Evolutionary conservation across 805 yeast species (phyloP).

Genomic region (Gaillardinia entomophila): DNA sequence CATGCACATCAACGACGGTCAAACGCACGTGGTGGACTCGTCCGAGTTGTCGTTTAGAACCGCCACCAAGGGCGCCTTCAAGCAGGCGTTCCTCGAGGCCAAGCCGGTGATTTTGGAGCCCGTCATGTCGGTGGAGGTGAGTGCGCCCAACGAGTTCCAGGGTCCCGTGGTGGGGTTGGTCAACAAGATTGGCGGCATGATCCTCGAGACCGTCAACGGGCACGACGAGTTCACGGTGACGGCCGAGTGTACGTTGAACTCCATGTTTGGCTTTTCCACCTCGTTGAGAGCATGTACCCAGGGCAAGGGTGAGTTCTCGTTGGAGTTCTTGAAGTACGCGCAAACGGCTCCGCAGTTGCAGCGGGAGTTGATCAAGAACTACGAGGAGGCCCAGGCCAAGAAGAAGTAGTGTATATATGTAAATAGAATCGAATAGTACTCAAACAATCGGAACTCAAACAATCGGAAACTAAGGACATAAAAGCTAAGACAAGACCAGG

Average conservation of each 20-base stretch:
- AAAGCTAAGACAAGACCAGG: no score
- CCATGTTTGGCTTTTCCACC: constrained; percentile 95
- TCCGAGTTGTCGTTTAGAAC: constrained; percentile 92
- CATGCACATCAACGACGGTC: constrained; percentile 96
- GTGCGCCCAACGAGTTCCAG: constrained; percentile 96
- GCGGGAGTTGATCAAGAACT: constrained; percentile 81
- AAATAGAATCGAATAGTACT: no score
- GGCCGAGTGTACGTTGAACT: constrained; percentile 95
- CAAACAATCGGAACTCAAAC: no score
- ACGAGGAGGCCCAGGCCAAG: constrained; percentile 30
- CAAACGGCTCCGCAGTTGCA: constrained; percentile 90
- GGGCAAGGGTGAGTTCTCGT: constrained; percentile 96
- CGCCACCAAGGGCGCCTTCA: constrained; percentile 89
- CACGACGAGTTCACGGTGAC: constrained; percentile 89
- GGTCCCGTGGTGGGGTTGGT: constrained; percentile 85
- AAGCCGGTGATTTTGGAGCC: constrained; percentile 92
- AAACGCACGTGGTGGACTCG: constrained; percentile 94
- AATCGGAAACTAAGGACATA: no score
- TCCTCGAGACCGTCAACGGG: constrained; percentile 89
- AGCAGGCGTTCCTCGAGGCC: constrained; percentile 79
- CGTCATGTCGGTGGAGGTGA: constrained; percentile 86
- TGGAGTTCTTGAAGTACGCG: constrained; percentile 89
- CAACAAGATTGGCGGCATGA: constrained; percentile 88
- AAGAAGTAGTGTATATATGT: constrained; percentile 1
- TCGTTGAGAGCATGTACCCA: constrained; percentile 93